phyloP scores from a whole-genome alignment of 2,329 filamentous ascomycete species.

The Akanthomyces uredinophilus region DNA sequence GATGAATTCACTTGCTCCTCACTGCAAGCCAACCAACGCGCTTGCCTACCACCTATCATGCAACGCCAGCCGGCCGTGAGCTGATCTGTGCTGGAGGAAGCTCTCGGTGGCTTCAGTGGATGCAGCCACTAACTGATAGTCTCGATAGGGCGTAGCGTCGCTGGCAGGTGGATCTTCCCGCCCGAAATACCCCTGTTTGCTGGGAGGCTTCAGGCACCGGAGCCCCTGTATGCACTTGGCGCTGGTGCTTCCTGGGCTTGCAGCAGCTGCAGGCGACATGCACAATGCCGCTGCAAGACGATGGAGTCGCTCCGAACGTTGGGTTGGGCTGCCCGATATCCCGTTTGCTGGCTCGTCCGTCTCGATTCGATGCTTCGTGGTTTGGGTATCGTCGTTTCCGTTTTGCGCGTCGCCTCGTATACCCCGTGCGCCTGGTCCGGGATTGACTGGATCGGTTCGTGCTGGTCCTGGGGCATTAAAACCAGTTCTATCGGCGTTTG shows the following conservation, averaged over 20 bases:
- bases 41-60: too few species aligned
- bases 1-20: background rate
- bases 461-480: conserved; percentile 5
- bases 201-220: background rate
- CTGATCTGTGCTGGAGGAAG: background rate
- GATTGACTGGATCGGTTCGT: background rate
- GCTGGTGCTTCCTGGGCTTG: background rate
- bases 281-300: conserved; percentile 2
- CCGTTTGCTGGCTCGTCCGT: background rate
- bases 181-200: conserved; percentile 5
- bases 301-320: background rate
- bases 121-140: background rate
- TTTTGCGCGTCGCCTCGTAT: background rate
- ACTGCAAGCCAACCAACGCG: background rate
- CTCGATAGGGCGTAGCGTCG: background rate
- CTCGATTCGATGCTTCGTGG: background rate
- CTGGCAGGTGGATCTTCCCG: background rate
- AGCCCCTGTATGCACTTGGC: background rate
- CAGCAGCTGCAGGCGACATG: background rate
- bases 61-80: background rate
- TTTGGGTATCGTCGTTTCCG: background rate
- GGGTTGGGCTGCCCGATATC: background rate
- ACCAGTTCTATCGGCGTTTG: conserved; percentile 7
- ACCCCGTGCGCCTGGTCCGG: background rate
- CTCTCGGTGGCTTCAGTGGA: background rate